Percentiles rank a stretch among this genome's conserved stretches.
phyloP scores from a whole-genome alignment of 805 yeast genomes.

The Wickerhamiella azyma region DNA sequence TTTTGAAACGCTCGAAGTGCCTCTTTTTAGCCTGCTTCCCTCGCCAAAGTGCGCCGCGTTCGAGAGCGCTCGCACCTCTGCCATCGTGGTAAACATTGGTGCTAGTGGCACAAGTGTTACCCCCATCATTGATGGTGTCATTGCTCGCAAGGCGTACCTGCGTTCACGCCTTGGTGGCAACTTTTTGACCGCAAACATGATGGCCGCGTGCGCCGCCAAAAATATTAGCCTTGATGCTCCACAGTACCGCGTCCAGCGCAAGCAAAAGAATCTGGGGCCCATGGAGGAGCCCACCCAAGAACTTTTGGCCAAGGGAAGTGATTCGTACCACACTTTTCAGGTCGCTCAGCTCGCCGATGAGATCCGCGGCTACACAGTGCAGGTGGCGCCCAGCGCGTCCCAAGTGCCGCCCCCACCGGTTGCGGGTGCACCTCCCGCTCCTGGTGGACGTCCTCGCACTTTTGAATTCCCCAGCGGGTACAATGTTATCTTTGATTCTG shows the following conservation, averaged over 20 bases:
- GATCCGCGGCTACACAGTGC: constrained; percentile 56
- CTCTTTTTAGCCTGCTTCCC: constrained; percentile 69
- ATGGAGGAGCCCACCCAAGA: constrained; percentile 24
- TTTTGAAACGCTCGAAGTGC: constrained; percentile 57
- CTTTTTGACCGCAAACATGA: constrained; percentile 53
- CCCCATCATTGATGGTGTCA: constrained; percentile 22
- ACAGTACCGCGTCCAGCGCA: constrained; percentile 27
- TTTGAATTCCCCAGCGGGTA: constrained; percentile 50
- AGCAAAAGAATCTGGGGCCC: constrained; percentile 23
- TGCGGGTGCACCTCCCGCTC: constrained; percentile 7
- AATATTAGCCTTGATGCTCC: constrained; percentile 24
- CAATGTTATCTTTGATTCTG: constrained; percentile 36
- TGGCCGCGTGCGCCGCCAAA: constrained; percentile 33
- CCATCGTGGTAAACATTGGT: constrained; percentile 76
- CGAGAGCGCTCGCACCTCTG: constrained; percentile 75
- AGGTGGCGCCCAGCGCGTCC: constrained; percentile 26
- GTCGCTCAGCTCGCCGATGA: constrained; percentile 48
- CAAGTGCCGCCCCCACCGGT: constrained; percentile 1
- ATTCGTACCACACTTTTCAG: constrained; percentile 45
- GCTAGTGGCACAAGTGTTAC: constrained; percentile 65
- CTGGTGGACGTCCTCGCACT: constrained; percentile 34
- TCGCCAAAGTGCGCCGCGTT: constrained; percentile 78
- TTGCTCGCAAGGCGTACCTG: constrained; percentile 32
- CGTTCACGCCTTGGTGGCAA: constrained; percentile 76
- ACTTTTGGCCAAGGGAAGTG: constrained; percentile 24